These are phyloP conservation scores for Monilinia fructigena DNA, from an alignment of 2,329 filamentous ascomycete genomes.

Conservation along the genomic window DNA sequence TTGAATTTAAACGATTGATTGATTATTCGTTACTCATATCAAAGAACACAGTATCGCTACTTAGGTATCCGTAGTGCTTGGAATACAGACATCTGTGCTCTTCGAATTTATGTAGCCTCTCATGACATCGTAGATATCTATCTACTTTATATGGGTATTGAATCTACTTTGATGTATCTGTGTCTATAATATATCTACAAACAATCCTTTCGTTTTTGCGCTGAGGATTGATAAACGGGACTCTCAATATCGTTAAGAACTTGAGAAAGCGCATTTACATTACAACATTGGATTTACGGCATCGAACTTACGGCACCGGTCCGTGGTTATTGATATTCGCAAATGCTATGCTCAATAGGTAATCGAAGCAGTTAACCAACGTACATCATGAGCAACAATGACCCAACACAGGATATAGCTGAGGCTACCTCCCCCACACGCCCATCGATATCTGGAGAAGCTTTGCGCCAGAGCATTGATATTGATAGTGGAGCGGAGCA, in stretches of 20 bases:
- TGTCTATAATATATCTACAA: background rate
- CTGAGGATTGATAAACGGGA: background rate
- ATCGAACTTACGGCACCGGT: background rate
- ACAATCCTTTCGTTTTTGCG: slow-evolving; percentile 2
- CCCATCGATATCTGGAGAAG: slow-evolving; percentile 25
- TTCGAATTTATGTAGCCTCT: slow-evolving; percentile 7
- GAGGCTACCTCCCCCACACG: slow-evolving; percentile 26
- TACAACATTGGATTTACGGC: background rate
- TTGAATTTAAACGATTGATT: no score
- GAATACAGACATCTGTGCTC: slow-evolving; percentile 19
- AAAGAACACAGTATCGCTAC: slow-evolving; percentile 22
- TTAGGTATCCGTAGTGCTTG: slow-evolving; percentile 16
- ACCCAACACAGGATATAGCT: slow-evolving; percentile 29
- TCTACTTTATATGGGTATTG: background rate
- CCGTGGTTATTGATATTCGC: slow-evolving; percentile 1
- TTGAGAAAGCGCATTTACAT: background rate
- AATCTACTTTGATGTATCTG: slow-evolving; percentile 2
- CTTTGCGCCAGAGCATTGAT: slow-evolving; percentile 19
- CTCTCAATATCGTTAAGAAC: background rate
- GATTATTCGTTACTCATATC: background rate
- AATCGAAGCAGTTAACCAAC: slow-evolving; percentile 15
- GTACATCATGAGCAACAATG: slow-evolving; percentile 38
- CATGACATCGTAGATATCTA: slow-evolving; percentile 4
- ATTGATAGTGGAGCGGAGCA: slow-evolving; percentile 20
- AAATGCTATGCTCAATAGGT: slow-evolving; percentile 25